A percentile compares a stretch with the other conserved stretches of the same genome.
phyloP scores from a whole-genome alignment of 2,329 filamentous ascomycete species.

The Venturia pyrina region DNA sequence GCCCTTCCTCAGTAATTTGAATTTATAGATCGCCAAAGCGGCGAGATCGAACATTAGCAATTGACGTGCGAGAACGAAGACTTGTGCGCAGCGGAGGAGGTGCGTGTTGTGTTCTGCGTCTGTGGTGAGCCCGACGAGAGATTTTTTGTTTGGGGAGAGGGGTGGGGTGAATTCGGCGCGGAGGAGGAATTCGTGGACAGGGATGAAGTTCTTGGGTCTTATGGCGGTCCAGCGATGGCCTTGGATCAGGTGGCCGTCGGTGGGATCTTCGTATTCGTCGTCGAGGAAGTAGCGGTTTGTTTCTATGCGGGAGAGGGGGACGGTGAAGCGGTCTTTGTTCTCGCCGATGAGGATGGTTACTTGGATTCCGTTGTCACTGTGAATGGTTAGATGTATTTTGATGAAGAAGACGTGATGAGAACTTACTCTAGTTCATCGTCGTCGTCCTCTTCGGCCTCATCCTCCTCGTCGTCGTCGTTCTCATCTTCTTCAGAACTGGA shows the following conservation, averaged over 20 bases:
- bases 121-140: neutral
- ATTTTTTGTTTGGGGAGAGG: neutral
- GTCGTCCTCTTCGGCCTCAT: neutral
- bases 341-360: constrained; percentile 7
- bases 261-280: neutral
- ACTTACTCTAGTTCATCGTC: constrained; percentile 1
- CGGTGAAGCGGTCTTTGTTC: neutral
- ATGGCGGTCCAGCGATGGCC: constrained; percentile 5
- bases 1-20: neutral
- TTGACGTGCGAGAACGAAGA: neutral
- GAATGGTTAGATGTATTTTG: neutral
- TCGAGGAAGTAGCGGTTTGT: constrained; percentile 5
- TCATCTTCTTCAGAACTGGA: neutral
- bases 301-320: constrained; percentile 5
- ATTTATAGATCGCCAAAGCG: neutral
- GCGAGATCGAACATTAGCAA: constrained; percentile 4
- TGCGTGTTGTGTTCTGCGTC: neutral
- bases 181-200: constrained; percentile 8
- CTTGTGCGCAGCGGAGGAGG: neutral
- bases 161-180: neutral
- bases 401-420: too few relatives aligned
- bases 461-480: neutral
- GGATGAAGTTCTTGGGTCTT: neutral
- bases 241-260: neutral
- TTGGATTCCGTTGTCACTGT: neutral